These are phyloP conservation scores for Candida tetrigidarum DNA, from an alignment of 1,139 yeast species.

Conservation along the genomic window DNA sequence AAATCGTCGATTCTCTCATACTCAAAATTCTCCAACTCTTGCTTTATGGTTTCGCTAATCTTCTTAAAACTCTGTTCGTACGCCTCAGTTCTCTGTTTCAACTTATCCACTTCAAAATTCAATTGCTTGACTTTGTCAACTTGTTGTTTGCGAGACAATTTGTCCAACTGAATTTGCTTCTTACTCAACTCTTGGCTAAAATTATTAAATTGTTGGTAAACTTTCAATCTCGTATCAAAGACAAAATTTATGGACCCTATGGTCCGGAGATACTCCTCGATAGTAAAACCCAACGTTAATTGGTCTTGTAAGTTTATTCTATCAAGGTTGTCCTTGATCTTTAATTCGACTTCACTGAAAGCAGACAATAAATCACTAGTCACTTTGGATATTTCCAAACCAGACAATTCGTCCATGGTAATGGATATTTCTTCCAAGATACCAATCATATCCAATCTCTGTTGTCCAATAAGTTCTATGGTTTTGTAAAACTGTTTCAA, in stretches of 20 bases:
- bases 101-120: slow-evolving; percentile 59
- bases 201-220: slow-evolving; percentile 63
- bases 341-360: slow-evolving; percentile 73
- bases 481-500: slow-evolving; percentile 71
- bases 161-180: slow-evolving; percentile 55
- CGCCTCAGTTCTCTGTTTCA: slow-evolving; percentile 59
- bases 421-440: slow-evolving; percentile 50
- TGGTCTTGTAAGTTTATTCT: slow-evolving; percentile 87
- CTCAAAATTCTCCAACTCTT: slow-evolving; percentile 73
- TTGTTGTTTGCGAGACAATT: slow-evolving; percentile 55
- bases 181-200: slow-evolving; percentile 47
- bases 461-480: slow-evolving; percentile 73
- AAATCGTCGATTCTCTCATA: slow-evolving; percentile 81
- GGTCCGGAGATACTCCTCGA: slow-evolving; percentile 84
- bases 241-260: slow-evolving; percentile 77
- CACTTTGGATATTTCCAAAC: slow-evolving; percentile 72
- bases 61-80: slow-evolving; percentile 63
- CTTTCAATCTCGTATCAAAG: slow-evolving; percentile 74
- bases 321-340: slow-evolving; percentile 75
- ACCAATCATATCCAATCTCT: slow-evolving; percentile 70
- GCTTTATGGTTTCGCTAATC: slow-evolving; percentile 66
- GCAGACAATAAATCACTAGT: slow-evolving; percentile 57
- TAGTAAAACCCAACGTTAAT: slow-evolving; percentile 81
- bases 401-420: slow-evolving; percentile 72
- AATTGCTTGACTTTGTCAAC: slow-evolving; percentile 58